These are phyloP conservation scores for Paraurostyla sp. DNA, from an alignment of 73 alveolate species.

Conservation along the genomic window DNA sequence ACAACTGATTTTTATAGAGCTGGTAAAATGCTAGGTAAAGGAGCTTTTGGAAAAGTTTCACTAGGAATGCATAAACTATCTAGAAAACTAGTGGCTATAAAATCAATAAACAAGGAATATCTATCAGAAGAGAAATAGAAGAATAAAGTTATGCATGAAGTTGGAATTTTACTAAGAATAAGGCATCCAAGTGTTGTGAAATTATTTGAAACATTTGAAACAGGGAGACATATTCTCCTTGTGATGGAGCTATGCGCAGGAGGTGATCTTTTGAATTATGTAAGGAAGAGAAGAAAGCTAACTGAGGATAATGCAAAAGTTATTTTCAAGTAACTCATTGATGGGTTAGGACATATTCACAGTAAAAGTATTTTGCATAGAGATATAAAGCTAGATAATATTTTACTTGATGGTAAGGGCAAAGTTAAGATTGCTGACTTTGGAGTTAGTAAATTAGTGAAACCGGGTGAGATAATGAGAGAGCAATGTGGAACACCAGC, in stretches of 20 bases:
- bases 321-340: constrained; percentile 82
- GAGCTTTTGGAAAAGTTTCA: constrained; percentile 85
- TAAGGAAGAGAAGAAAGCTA: constrained; percentile 61
- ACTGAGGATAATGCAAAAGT: constrained; percentile 80
- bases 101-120: constrained; percentile 74
- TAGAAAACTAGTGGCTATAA: constrained; percentile 80
- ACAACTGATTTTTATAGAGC: constrained; percentile 71
- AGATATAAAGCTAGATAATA: constrained; percentile 89
- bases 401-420: constrained; percentile 85
- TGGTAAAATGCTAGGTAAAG: constrained; percentile 82
- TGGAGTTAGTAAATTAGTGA: constrained; percentile 86
- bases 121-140: constrained; percentile 46
- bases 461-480: constrained; percentile 73
- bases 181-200: constrained; percentile 67
- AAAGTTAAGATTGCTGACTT: constrained; percentile 90
- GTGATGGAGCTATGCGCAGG: constrained; percentile 71
- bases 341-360: constrained; percentile 85
- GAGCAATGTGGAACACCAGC: constrained; percentile 95
- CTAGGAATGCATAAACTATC: constrained; percentile 82
- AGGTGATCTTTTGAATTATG: constrained; percentile 62
- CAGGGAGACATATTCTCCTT: constrained; percentile 36
- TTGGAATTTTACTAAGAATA: constrained; percentile 35
- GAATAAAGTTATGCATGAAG: constrained; percentile 66
- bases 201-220: constrained; percentile 61
- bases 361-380: constrained; percentile 81